Percentiles rank a stretch among this genome's conserved stretches.
These are phyloP conservation scores for Trichoderma polysporum DNA, from an alignment of 2,329 filamentous ascomycete species.

Conservation along the genomic window DNA sequence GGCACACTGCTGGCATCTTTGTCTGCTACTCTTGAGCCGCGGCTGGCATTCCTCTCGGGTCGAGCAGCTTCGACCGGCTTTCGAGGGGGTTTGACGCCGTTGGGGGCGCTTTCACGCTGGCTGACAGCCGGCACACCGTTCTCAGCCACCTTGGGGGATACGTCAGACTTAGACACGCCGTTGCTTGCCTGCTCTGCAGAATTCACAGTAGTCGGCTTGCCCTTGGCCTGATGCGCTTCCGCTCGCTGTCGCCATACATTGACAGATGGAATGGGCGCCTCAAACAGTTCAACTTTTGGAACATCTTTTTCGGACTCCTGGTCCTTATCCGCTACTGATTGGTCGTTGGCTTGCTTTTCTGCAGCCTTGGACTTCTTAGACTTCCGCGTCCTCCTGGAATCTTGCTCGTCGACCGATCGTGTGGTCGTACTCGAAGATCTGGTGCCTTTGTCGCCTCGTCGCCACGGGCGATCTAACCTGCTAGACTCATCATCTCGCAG, in stretches of 20 bases:
- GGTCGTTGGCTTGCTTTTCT: constrained; percentile 46
- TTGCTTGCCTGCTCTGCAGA: constrained; percentile 42
- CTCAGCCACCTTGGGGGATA: constrained; percentile 29
- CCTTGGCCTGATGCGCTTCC: constrained; percentile 61
- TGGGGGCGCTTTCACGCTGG: constrained; percentile 32
- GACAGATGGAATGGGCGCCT: constrained; percentile 77
- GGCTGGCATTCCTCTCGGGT: constrained; percentile 44
- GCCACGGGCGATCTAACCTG: constrained; percentile 42
- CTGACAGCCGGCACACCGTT: constrained; percentile 23
- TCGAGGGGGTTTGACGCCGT: constrained; percentile 43
- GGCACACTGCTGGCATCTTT: constrained; percentile 42
- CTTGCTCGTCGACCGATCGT: constrained; percentile 63
- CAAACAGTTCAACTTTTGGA: constrained; percentile 66
- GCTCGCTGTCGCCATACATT: constrained; percentile 86
- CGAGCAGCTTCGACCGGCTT: constrained; percentile 44
- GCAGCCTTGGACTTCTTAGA: constrained; percentile 59
- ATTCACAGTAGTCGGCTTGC: constrained; percentile 36
- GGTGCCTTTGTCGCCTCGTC: constrained; percentile 48
- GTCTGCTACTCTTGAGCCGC: constrained; percentile 47
- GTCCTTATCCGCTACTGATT: constrained; percentile 59
- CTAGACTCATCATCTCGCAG: constrained; percentile 41
- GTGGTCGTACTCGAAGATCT: constrained; percentile 63
- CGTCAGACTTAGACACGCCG: constrained; percentile 46
- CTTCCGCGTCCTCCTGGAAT: constrained; percentile 49
- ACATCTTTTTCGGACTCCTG: constrained; percentile 44